A percentile compares a stretch with the other conserved stretches of the same genome.
Evolutionary conservation across 2,329 filamentous ascomycete genomes (phyloP).

Genomic region (Fragosphaeria purpurea): DNA sequence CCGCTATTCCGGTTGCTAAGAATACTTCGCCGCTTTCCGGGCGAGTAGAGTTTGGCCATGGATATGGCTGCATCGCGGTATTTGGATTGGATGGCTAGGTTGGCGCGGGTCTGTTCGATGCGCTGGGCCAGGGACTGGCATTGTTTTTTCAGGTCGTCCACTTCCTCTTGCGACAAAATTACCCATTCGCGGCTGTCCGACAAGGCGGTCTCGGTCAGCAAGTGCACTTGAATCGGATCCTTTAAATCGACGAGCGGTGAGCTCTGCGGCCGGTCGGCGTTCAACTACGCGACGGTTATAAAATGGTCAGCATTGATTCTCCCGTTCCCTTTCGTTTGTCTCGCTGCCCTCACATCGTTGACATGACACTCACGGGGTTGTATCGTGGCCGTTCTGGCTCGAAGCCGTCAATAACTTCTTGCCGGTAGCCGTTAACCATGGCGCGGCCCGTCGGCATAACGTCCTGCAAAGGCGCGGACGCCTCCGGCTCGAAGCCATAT

Average conservation of each 20-base stretch:
- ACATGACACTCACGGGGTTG: slow-evolving; percentile 38
- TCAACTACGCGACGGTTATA: slow-evolving; percentile 30
- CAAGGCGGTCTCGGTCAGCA: slow-evolving; percentile 88
- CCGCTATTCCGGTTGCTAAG: slow-evolving; percentile 40
- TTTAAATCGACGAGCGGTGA: slow-evolving; percentile 51
- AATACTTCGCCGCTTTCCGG: slow-evolving; percentile 38
- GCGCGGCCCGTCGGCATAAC: slow-evolving; percentile 34
- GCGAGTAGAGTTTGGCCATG: slow-evolving; percentile 68
- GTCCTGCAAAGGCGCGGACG: slow-evolving; percentile 21
- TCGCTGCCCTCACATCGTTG: background rate
- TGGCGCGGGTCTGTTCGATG: slow-evolving; percentile 73
- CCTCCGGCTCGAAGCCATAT: slow-evolving; percentile 26
- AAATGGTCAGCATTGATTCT: background rate
- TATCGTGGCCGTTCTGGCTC: slow-evolving; percentile 43
- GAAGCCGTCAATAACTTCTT: slow-evolving; percentile 43
- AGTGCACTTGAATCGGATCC: slow-evolving; percentile 74
- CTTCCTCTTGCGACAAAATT: slow-evolving; percentile 81
- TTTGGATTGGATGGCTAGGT: slow-evolving; percentile 82
- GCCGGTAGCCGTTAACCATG: slow-evolving; percentile 49
- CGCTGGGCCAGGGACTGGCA: slow-evolving; percentile 59
- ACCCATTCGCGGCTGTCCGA: slow-evolving; percentile 78
- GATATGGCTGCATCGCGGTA: slow-evolving; percentile 88
- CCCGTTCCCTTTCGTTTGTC: background rate
- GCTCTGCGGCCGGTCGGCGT: slow-evolving; percentile 41
- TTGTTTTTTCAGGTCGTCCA: slow-evolving; percentile 86